Base-by-base conservation (phyloP, 805 yeast genomes). In the Cyberlindnera amylophila region DNA sequence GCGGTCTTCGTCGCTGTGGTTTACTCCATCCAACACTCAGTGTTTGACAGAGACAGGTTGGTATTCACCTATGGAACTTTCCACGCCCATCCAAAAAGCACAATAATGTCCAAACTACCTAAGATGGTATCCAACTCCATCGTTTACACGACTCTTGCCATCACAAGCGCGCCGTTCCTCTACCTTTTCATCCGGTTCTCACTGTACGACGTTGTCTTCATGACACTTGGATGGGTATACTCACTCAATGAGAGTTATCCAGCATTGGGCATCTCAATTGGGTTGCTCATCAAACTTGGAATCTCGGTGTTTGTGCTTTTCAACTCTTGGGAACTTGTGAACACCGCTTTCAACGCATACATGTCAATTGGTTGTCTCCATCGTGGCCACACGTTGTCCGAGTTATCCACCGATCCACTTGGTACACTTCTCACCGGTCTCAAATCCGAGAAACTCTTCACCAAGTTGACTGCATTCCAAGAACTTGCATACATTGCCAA, bases 341-440 rank as follows among this genome's bases (percentile, higher is more conserved):
- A 81, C 54, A 71, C 75, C 42, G 62, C 79, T 1, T 84, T 74
- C 56, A 70, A 79, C 53, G 82, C 83, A 3, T 83, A 82, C 56
- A 72, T 86, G 42, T 72, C 82, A 12, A 72, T 82, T 49, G 91
- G 93, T 2, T 84, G 91, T 58, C 56, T 85, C 39, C 82, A 81
- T 52, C 80, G 82, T 36, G 78, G 76, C 15, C 76, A 75, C 44
- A 77, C 86, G 15, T 69, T 85, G 8, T 75, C 82, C 34, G 61
- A 75, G 11, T 72, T 77, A 23, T 72, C 83, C 13, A 64, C 81
- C 0, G 79, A 77, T 38, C 89, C 87, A 7, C 65, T 81, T 37
- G 75, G 73, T 39, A 81, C 89, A 1, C 62, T 85, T 30, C 58
- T 84, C 11, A 70, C 81, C 3, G 91, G 91, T 0, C 67, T 85